Evolutionary conservation across 495 filamentous ascomycete species (phyloP).

Genomic region (Aspergillus coremiiformis): DNA sequence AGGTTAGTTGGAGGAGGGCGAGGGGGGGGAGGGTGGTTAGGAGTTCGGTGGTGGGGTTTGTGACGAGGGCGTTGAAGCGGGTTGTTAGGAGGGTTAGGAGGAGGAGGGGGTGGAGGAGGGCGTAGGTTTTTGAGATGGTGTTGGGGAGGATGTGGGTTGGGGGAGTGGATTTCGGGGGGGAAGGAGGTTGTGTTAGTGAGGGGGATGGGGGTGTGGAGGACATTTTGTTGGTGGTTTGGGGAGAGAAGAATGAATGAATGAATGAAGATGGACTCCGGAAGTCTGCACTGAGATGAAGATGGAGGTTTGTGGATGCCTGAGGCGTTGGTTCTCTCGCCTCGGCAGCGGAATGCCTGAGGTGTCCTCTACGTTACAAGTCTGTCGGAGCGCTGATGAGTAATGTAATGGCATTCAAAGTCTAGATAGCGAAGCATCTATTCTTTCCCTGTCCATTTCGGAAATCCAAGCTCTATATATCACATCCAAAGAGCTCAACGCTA

Average conservation of each 20-base stretch:
- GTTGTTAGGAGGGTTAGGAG: slow-evolving; percentile 53
- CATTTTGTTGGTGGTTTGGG: slow-evolving; percentile 6
- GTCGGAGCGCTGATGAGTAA: no score
- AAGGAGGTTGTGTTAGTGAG: slow-evolving; percentile 8
- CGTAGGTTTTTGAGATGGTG: slow-evolving; percentile 41
- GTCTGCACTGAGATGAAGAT: no score
- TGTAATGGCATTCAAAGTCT: background rate
- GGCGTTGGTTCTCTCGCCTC: background rate
- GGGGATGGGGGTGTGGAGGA: slow-evolving; percentile 17
- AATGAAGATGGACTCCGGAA: no score
- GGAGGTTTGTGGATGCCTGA: slow-evolving; percentile 4
- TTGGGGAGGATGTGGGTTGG: slow-evolving; percentile 41
- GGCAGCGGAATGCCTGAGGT: background rate
- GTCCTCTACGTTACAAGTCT: no score
- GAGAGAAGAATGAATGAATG: no score
- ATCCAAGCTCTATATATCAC: background rate
- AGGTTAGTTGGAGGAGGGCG: slow-evolving; percentile 56
- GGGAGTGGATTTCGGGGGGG: slow-evolving; percentile 19
- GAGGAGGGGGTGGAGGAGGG: slow-evolving; percentile 57
- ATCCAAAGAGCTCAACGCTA: background rate
- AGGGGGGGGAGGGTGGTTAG: slow-evolving; percentile 53
- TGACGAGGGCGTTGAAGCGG: slow-evolving; percentile 61
- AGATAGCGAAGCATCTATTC: background rate
- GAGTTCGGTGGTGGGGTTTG: slow-evolving; percentile 63
- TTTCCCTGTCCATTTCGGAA: background rate